Base-by-base conservation (phyloP, 192 early-diverging fungal genomes). In the Chytriomyces sp. region DNA sequence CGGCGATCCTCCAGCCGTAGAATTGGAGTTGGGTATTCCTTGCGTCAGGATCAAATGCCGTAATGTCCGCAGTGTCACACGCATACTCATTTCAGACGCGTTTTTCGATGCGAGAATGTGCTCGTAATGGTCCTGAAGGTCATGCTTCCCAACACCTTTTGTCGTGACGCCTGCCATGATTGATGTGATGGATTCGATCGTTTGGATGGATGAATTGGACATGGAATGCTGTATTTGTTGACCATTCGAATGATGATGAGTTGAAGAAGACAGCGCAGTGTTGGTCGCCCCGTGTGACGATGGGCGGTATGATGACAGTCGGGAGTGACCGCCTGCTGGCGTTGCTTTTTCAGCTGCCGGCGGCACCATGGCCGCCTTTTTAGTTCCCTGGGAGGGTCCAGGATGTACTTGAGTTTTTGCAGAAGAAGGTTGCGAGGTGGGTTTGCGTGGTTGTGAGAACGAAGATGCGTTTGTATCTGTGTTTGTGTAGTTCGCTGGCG, bases 11-110 rank as follows among this genome's bases (percentile, higher is more conserved):
- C 57, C 57, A 59, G 1, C 57, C 18, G 18, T 59, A 26, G 63
- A 47, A 73, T 80, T 77, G 76, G 86, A 79, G 5, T 84, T 78
- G 23, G 91, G 92, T 20, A 93, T 81, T 57, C 92, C 91, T 49
- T 90, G 84, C 44, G 81, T 77, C 5, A 92, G 77, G 59, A 93
- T 82, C 65, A 91, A 70, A 75, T 73, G 60, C 60, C 92, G 75
- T 50, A 93, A 72, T 43, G 81, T 85, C 23, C 83, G 80, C 24
- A 92, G 80, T 5, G 85, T 86, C 44, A 82, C 85, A 43, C 87
- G 79, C 79, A 92, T 81, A 24, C 86, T 80, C 11, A 70, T 67
- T 61, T 93, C 91, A 3, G 86, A 86, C 60, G 79, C 26, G 78
- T 90, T 88, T 26, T 82, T 81, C 6, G 83, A 81, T 20, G 50